Evolutionary conservation across 2,329 filamentous ascomycete genomes (phyloP).

Genomic region (Clonostachys rhizophaga): DNA sequence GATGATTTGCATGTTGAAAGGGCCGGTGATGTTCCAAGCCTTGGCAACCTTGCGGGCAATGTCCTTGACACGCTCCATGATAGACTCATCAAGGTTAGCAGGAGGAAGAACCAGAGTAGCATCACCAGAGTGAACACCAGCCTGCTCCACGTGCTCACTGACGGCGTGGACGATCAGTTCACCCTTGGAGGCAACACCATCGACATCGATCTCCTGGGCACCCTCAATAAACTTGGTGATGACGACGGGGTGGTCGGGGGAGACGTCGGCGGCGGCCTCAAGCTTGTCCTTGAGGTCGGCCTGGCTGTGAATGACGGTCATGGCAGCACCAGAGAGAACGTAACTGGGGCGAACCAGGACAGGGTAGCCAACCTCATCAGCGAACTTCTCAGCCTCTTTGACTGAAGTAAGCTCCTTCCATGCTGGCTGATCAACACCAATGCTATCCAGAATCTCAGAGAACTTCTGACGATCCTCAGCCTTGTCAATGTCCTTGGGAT

Average conservation of each 20-base stretch:
- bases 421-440: conserved; percentile 92
- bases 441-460: conserved; percentile 93
- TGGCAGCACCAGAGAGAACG: conserved; percentile 94
- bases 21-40: conserved; percentile 94
- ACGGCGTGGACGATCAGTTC: conserved; percentile 88
- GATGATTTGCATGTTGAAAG: conserved; percentile 99
- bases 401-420: conserved; percentile 97
- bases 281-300: conserved; percentile 94
- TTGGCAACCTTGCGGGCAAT: conserved; percentile 95
- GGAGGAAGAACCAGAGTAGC: conserved; percentile 92
- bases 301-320: conserved; percentile 91
- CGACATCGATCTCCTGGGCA: conserved; percentile 93
- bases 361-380: conserved; percentile 80
- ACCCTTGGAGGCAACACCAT: conserved; percentile 83
- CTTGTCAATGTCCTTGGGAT: conserved; percentile 93
- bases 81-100: conserved; percentile 67
- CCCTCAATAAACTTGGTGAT: conserved; percentile 99
- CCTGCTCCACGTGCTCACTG: conserved; percentile 93
- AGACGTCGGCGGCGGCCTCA: conserved; percentile 82
- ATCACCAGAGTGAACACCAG: conserved; percentile 96
- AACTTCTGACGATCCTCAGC: conserved; percentile 98
- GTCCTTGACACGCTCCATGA: conserved; percentile 85
- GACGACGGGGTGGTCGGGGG: conserved; percentile 94
- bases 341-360: conserved; percentile 94
- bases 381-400: conserved; percentile 81